phyloP scores from a whole-genome alignment of 129 eudicot genomes.

The Arctium lappa region DNA sequence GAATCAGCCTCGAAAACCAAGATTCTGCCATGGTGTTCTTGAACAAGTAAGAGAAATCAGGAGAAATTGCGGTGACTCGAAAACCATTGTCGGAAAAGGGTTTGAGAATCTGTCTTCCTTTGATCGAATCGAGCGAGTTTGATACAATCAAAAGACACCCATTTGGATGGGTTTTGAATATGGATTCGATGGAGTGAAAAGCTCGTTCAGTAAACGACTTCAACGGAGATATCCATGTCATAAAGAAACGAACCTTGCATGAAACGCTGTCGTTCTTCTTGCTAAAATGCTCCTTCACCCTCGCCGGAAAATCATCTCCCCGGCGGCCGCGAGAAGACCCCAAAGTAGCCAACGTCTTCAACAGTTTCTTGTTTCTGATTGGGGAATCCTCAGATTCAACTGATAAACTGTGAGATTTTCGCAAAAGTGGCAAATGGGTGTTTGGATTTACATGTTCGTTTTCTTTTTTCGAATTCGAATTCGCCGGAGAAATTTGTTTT shows the following conservation, averaged over 20 bases:
- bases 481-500: neutral
- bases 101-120: conserved; percentile 45
- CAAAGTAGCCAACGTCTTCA: conserved; percentile 17
- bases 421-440: conserved; percentile 35
- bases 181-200: conserved; percentile 48
- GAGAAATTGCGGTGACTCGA: conserved; percentile 53
- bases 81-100: conserved; percentile 64
- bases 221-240: conserved; percentile 90
- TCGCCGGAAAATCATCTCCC: conserved; percentile 37
- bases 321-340: conserved; percentile 15
- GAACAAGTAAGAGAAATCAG: conserved; percentile 62
- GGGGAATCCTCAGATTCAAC: conserved; percentile 23
- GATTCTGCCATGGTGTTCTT: conserved; percentile 65
- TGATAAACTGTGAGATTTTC: conserved; percentile 32
- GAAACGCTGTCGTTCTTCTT: conserved; percentile 25
- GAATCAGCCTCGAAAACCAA: conserved; percentile 51
- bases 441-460: conserved; percentile 24
- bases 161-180: conserved; percentile 71
- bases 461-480: conserved; percentile 25
- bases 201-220: conserved; percentile 68
- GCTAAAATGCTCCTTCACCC: conserved; percentile 33
- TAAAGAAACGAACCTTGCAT: conserved; percentile 68
- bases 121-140: conserved; percentile 59
- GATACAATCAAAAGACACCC: conserved; percentile 77
- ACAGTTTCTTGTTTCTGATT: conserved; percentile 16